Percentiles rank a stretch among this genome's conserved stretches.
Conservation (phyloP, 129 eudicot genomes). For the Chrysanthemum seticuspe region DNA sequence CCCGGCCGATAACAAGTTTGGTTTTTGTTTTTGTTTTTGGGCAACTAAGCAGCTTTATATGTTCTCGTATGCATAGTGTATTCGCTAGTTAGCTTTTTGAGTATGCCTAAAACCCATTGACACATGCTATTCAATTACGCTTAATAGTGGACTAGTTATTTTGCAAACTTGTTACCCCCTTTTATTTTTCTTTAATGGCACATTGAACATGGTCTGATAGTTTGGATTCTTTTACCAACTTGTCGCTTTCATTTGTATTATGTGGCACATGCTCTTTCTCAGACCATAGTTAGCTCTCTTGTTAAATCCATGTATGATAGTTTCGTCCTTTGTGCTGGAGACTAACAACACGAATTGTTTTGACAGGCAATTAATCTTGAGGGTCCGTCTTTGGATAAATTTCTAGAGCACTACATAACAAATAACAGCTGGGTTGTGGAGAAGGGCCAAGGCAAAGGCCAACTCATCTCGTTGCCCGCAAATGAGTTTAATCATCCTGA, state of each 20-base stretch:
- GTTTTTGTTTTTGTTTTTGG: too few relatives aligned
- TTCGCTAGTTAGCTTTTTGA: too few relatives aligned
- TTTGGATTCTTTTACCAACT: too few relatives aligned
- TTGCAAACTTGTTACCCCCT: too few relatives aligned
- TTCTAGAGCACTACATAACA: conserved; percentile 68
- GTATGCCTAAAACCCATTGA: background rate
- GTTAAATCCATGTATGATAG: too few relatives aligned
- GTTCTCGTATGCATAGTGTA: too few relatives aligned
- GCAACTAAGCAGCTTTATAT: background rate
- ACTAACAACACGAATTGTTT: conserved; percentile 5
- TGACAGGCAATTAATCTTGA: conserved; percentile 85
- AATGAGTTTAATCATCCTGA: conserved; percentile 86
- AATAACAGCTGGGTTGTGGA: conserved; percentile 68
- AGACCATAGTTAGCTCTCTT: too few relatives aligned
- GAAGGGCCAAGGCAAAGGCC: conserved; percentile 59
- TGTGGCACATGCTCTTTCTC: too few relatives aligned
- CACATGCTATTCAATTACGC: background rate
- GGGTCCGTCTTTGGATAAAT: conserved; percentile 79
- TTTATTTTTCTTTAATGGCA: background rate
- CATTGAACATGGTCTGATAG: background rate
- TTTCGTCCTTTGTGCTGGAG: background rate
- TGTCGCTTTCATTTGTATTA: too few relatives aligned
- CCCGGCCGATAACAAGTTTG: too few relatives aligned
- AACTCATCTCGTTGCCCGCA: conserved; percentile 55
- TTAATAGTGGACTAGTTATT: background rate